Conservation (phyloP, 2,329 filamentous ascomycete genomes). For the Niveomyces coronatus region DNA sequence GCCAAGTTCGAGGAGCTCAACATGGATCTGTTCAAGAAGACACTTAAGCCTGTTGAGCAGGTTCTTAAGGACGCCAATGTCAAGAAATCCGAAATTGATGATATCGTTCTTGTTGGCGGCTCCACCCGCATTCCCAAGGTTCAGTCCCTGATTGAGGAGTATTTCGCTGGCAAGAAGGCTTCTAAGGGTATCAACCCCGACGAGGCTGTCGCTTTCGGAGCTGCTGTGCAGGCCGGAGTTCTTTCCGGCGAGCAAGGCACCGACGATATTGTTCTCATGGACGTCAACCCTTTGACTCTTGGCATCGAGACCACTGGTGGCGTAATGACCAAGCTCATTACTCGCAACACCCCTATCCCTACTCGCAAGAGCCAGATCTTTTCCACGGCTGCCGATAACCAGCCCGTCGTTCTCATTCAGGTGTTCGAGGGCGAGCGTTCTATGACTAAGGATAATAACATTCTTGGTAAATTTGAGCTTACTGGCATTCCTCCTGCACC, state of each 20-base stretch:
- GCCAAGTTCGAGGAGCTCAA: constrained; percentile 99
- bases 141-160: constrained; percentile 87
- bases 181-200: constrained; percentile 99
- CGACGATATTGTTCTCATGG: constrained; percentile 80
- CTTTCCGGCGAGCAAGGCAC: constrained; percentile 80
- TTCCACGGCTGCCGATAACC: constrained; percentile 93
- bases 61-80: constrained; percentile 97
- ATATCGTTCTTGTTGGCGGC: constrained; percentile 96
- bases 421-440: constrained; percentile 90
- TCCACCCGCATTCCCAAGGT: constrained; percentile 99
- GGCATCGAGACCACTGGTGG: constrained; percentile 97
- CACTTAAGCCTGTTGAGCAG: constrained; percentile 96
- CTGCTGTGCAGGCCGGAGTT: constrained; percentile 93
- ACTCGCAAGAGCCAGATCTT: constrained; percentile 98
- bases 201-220: constrained; percentile 96
- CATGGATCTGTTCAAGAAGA: constrained; percentile 99
- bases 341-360: constrained; percentile 87
- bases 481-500: constrained; percentile 91
- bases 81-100: constrained; percentile 88
- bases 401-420: constrained; percentile 90
- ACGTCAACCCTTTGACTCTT: constrained; percentile 91
- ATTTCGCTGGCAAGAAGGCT: constrained; percentile 89
- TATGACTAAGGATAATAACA: constrained; percentile 95
- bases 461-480: constrained; percentile 96
- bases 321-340: constrained; percentile 95